These are phyloP conservation scores for Aspergillus sp. DNA, from an alignment of 2,329 filamentous ascomycete species.

Conservation along the genomic window DNA sequence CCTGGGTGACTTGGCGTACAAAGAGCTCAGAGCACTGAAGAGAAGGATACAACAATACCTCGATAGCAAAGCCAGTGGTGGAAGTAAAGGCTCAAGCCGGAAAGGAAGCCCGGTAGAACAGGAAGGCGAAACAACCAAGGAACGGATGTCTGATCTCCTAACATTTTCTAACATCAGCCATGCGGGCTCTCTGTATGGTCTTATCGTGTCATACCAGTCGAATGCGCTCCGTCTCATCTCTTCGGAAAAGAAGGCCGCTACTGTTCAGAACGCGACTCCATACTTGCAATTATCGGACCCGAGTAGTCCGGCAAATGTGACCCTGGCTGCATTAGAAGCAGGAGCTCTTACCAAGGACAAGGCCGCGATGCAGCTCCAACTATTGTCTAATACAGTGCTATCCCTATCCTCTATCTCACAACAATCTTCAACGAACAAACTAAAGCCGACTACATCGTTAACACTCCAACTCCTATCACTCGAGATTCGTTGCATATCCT, in stretches of 20 bases:
- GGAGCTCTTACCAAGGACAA: constrained; percentile 41
- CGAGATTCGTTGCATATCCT: constrained; percentile 45
- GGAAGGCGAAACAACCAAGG: constrained; percentile 35
- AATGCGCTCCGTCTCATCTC: constrained; percentile 43
- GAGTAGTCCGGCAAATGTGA: constrained; percentile 44
- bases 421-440: constrained; percentile 20
- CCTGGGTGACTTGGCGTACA: constrained; percentile 43
- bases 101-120: constrained; percentile 14
- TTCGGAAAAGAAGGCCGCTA: constrained; percentile 35
- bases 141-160: constrained; percentile 42
- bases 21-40: constrained; percentile 44
- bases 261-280: constrained; percentile 34
- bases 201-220: constrained; percentile 45
- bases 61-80: constrained; percentile 21
- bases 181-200: constrained; percentile 29
- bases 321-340: constrained; percentile 40
- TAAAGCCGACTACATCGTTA: constrained; percentile 35
- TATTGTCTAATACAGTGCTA: constrained; percentile 44
- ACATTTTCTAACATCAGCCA: constrained; percentile 34
- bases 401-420: constrained; percentile 34
- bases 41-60: constrained; percentile 38
- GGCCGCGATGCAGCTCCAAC: constrained; percentile 47
- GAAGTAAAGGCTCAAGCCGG: constrained; percentile 21
- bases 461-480: constrained; percentile 46
- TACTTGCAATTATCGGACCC: constrained; percentile 37